These are phyloP conservation scores for Alternaria rosae DNA, from an alignment of 2,329 filamentous ascomycete species.

Conservation along the genomic window DNA sequence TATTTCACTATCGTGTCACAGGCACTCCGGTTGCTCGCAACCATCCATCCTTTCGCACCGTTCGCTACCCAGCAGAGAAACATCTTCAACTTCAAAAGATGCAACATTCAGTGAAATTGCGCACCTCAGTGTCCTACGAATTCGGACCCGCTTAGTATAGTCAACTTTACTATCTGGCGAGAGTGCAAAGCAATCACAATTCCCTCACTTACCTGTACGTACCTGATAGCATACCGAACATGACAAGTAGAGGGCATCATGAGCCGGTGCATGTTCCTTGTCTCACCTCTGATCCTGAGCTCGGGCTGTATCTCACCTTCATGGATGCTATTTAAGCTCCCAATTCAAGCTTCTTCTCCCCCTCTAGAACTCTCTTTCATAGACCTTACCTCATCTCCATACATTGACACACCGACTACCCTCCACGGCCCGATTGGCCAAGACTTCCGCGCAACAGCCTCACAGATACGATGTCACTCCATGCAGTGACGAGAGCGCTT, in stretches of 20 bases:
- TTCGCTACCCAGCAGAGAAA: not conserved
- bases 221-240: not conserved
- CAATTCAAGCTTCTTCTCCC: not conserved
- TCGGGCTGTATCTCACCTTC: not conserved
- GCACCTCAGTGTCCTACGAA: not conserved
- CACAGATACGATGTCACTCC: not conserved
- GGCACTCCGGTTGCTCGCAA: not conserved
- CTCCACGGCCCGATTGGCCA: not conserved
- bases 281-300: not conserved
- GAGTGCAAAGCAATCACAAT: not conserved
- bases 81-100: not conserved
- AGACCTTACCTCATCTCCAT: not conserved
- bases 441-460: not conserved
- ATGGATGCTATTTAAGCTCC: not conserved
- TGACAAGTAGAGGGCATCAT: not conserved
- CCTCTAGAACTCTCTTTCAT: not conserved
- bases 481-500: not conserved
- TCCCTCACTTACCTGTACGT: not conserved
- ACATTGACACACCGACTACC: not conserved
- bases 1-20: not conserved
- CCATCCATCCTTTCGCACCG: not conserved
- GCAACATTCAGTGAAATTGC: not conserved
- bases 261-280: not conserved
- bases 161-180: not conserved
- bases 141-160: not conserved